phyloP scores from a whole-genome alignment of 345 rosid genomes.

The Salix udensis region DNA sequence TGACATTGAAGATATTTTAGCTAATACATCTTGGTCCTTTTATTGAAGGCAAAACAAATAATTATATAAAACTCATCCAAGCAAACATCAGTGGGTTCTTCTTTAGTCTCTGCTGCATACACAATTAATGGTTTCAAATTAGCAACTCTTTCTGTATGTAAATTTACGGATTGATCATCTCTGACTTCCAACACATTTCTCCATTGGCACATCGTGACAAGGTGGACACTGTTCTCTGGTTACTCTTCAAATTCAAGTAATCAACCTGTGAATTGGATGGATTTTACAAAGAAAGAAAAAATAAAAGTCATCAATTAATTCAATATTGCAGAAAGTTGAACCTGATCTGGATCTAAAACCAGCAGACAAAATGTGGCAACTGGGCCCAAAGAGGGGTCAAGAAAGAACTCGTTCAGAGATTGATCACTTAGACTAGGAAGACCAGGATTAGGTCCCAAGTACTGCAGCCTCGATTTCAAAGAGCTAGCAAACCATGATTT shows the following conservation, averaged over 20 bases:
- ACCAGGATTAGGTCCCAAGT: constrained; percentile 64
- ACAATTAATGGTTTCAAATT: constrained; percentile 6
- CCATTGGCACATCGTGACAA: constrained; percentile 35
- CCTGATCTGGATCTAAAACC: constrained; percentile 82
- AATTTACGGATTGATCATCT: constrained; percentile 53
- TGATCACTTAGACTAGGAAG: constrained; percentile 48
- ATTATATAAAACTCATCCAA: background rate
- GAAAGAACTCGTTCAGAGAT: constrained; percentile 22
- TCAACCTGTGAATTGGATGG: constrained; percentile 57
- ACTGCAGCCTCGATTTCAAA: constrained; percentile 55
- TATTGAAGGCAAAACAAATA: background rate
- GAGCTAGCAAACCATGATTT: constrained; percentile 78
- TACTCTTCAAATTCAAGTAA: constrained; percentile 81
- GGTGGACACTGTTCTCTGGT: constrained; percentile 55
- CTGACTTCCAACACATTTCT: constrained; percentile 59
- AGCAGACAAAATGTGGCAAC: constrained; percentile 61
- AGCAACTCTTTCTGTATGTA: background rate
- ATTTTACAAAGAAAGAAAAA: background rate
- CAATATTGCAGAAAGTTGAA: constrained; percentile 18
- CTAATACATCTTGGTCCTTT: background rate
- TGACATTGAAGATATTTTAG: background rate
- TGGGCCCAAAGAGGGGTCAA: constrained; percentile 69
- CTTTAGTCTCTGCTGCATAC: background rate
- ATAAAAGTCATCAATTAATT: background rate
- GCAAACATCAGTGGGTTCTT: background rate